These are phyloP conservation scores for Cucumis hystrix DNA, from an alignment of 306 rosid species.

Conservation along the genomic window DNA sequence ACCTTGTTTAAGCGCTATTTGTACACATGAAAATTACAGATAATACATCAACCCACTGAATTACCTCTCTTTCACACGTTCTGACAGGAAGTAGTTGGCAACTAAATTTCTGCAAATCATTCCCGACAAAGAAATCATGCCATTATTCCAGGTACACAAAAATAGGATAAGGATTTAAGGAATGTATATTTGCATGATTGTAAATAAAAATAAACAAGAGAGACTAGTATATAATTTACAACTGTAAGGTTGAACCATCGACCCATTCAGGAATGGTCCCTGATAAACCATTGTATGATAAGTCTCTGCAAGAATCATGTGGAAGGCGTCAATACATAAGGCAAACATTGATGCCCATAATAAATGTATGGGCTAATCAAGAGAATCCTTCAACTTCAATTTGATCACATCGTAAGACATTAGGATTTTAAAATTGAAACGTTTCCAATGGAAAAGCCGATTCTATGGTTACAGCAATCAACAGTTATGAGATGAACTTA, in stretches of 20 bases:
- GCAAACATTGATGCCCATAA: not conserved
- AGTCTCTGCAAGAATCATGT: conserved; percentile 45
- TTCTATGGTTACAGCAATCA: not conserved
- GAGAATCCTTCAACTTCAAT: not conserved
- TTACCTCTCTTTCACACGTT: conserved; percentile 39
- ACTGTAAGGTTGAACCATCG: conserved; percentile 22
- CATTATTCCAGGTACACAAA: not conserved
- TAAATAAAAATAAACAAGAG: not conserved
- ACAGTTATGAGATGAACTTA: conserved; percentile 18
- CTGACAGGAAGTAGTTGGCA: conserved; percentile 51
- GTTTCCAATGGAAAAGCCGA: not conserved
- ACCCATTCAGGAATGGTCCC: conserved; percentile 75
- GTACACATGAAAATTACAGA: not conserved
- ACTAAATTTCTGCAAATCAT: conserved; percentile 48
- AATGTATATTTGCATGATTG: not conserved
- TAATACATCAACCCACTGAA: not conserved
- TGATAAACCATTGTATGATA: conserved; percentile 54
- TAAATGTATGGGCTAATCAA: not conserved
- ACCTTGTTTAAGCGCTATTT: not conserved
- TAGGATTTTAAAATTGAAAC: not conserved
- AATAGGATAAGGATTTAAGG: not conserved
- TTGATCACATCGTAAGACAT: not conserved
- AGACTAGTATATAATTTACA: conserved; percentile 25
- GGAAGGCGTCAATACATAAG: not conserved
- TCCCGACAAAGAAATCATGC: not conserved